Base-by-base conservation (phyloP, 2,329 filamentous ascomycete genomes). In the Ophiostoma sp. region DNA sequence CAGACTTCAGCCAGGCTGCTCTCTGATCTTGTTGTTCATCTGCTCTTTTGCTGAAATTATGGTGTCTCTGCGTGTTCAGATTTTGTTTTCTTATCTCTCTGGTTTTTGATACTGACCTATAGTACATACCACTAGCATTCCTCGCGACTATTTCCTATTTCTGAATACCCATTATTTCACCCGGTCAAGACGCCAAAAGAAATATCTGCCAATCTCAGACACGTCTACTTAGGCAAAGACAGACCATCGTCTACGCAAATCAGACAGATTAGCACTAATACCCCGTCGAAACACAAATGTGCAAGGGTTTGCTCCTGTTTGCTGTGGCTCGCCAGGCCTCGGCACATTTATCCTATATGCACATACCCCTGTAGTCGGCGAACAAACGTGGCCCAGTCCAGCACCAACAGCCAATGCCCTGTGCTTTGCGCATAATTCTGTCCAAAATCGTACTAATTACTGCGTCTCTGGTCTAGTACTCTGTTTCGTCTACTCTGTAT, bases 91-190 rank as follows among this genome's bases (percentile, higher is more conserved):
- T 48, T 48, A 20, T 48, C 7, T 48, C 4, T 27, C 52, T 13
- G n/a, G 13, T 57, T 57, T 57, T 10, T 57, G n/a, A 27, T 57
- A 23, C n/a, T 15, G n/a, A 4, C 11, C 10, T 57, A 41, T 4
- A 11, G 10, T 41, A 6, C 52, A 13, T 31, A 10, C n/a, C n/a
- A 13, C n/a, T 57, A 1, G 4, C 39, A 10, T 17, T 13, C 27
- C 52, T 57, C 52, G 52, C 52, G 10, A 57, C n/a, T 31, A 57
- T 57, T 57, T 57, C 52, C 52, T 57, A 57, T 57, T 57, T 57
- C 52, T 27, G 23, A 27, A 7, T 57, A 23, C 11, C 52, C 52
- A 57, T 57, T 57, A 57, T 57, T 57, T 57, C 52, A 27, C 52
- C 52, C 23, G 52, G 52, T 4, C 52, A 57, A 13, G 23, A 57